Evolutionary conservation across 805 yeast species (phyloP), one percentile per base, ranked within the genome.

Genomic region (Monosporozyma siamensis): DNA sequence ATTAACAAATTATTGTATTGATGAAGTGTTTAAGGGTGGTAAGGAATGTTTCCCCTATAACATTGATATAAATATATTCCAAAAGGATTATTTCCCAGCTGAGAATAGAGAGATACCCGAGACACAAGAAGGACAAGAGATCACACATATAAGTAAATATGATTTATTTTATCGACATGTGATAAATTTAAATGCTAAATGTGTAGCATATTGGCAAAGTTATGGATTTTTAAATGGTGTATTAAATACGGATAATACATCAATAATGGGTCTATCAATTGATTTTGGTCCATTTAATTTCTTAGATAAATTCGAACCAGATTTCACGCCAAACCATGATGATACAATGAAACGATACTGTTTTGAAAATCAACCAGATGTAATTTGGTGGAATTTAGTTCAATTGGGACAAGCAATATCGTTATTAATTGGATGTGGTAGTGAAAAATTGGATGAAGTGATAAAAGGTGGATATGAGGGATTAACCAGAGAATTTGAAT

Each of bases 211-310:
- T 49, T 86, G 95, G 86, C 97, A 90, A 58, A 74, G 82, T 0
- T 90, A 88, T 62, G 97, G 97, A 3, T 89, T 90, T 54, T 61
- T 89, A 51, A 92, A 90, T 55, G 98, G 98, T 11, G 97, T 92
- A 4, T 67, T 92, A 43, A 90, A 90, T 59, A 89, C 97, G 0
- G 98, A 90, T 57, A 90, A 90, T 57, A 86, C 96, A 1, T 85
- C 95, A 0, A 71, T 90, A n/a, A 55, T 82, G 35, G 98, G 98
- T 0, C 66, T 88, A 9, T 76, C 95, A 0, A 75, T 92, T 62
- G 98, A 90, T 62, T 92, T 82, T 61, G 98, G 97, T 3, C 97
- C 98, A 1, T 92, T 85, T 65, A 84, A 94, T 15, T 82, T 88
- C 46, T 74, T 89, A 82, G 96, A 89, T 56, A 75, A 74, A 37